Percentiles rank a stretch among this genome's conserved stretches.
Conservation (phyloP, 2,329 filamentous ascomycete species). For the Venturia carpophila region DNA sequence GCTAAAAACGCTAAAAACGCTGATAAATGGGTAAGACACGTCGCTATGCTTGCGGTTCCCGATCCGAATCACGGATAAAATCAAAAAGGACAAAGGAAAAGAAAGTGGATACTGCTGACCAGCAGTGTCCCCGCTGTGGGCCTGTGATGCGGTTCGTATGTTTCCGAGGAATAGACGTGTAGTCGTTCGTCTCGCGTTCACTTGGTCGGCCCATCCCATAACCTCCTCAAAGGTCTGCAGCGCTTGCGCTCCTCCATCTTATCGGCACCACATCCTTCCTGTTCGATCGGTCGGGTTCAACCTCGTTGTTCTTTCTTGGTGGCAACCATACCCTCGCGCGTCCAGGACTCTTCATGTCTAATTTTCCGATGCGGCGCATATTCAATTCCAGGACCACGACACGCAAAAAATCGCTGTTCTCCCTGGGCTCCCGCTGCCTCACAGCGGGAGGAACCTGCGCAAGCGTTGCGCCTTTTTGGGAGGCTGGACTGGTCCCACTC, state of each 20-base stretch:
- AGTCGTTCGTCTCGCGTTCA: background rate
- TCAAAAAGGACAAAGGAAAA: background rate
- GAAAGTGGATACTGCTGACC: background rate
- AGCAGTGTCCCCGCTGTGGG: background rate
- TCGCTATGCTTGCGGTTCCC: background rate
- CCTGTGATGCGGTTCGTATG: background rate
- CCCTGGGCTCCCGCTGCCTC: slow-evolving; percentile 54
- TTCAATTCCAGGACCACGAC: slow-evolving; percentile 61
- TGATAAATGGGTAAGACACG: background rate
- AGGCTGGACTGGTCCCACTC: slow-evolving; percentile 20
- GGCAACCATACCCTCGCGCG: slow-evolving; percentile 54
- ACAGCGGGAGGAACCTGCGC: slow-evolving; percentile 33
- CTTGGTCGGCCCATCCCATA: no score
- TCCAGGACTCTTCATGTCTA: slow-evolving; percentile 48
- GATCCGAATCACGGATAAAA: background rate
- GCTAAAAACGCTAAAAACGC: background rate
- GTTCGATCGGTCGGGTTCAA: slow-evolving; percentile 24
- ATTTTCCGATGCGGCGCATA: slow-evolving; percentile 56
- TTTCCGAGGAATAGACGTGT: background rate
- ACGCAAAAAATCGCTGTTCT: slow-evolving; percentile 56
- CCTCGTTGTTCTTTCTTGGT: slow-evolving; percentile 38
- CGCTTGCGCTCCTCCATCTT: slow-evolving; percentile 30
- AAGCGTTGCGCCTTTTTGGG: slow-evolving; percentile 22
- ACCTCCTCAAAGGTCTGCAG: slow-evolving; percentile 20
- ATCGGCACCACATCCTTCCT: slow-evolving; percentile 26